Evolutionary conservation across 2,329 filamentous ascomycete genomes (phyloP).

Genomic region (Neoarthrinium moseri): DNA sequence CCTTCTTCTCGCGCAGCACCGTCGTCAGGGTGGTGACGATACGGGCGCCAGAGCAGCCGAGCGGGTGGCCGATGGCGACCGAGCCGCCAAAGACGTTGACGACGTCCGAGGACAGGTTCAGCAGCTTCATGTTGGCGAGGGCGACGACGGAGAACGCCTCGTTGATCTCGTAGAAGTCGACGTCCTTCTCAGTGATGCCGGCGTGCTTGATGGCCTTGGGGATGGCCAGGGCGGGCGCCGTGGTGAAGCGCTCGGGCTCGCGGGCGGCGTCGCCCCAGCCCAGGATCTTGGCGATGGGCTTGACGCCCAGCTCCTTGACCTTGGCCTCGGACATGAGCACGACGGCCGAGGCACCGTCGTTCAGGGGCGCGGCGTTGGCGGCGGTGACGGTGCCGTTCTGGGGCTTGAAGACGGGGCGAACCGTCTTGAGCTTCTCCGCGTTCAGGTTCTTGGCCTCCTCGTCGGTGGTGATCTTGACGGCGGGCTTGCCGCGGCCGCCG

Average conservation of each 20-base stretch:
- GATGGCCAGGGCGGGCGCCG: conserved; percentile 87
- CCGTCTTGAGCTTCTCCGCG: conserved; percentile 76
- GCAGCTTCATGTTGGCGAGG: conserved; percentile 91
- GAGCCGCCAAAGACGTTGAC: conserved; percentile 96
- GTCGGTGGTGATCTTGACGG: conserved; percentile 76
- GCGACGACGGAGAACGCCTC: conserved; percentile 98
- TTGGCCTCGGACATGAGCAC: conserved; percentile 94
- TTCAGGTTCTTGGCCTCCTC: conserved; percentile 97
- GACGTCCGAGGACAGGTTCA: conserved; percentile 75
- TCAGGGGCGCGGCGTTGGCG: conserved; percentile 93
- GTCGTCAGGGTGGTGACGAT: conserved; percentile 89
- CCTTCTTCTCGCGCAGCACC: conserved; percentile 86
- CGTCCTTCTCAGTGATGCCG: conserved; percentile 69
- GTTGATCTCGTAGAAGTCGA: conserved; percentile 98
- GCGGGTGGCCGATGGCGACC: conserved; percentile 91
- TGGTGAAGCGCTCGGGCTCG: conserved; percentile 92
- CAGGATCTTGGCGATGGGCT: conserved; percentile 92
- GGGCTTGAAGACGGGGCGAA: conserved; percentile 80
- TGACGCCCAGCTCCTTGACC: conserved; percentile 86
- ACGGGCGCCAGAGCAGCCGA: conserved; percentile 90
- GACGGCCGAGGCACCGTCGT: conserved; percentile 89
- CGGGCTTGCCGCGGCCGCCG: conserved; percentile 86
- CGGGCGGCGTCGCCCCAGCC: conserved; percentile 96
- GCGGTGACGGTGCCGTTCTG: conserved; percentile 88
- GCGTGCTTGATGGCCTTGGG: conserved; percentile 98